Evolutionary conservation across 2,329 filamentous ascomycete species (phyloP), one percentile per base, ranked within the genome.

Genomic region (Epichloe baconii): DNA sequence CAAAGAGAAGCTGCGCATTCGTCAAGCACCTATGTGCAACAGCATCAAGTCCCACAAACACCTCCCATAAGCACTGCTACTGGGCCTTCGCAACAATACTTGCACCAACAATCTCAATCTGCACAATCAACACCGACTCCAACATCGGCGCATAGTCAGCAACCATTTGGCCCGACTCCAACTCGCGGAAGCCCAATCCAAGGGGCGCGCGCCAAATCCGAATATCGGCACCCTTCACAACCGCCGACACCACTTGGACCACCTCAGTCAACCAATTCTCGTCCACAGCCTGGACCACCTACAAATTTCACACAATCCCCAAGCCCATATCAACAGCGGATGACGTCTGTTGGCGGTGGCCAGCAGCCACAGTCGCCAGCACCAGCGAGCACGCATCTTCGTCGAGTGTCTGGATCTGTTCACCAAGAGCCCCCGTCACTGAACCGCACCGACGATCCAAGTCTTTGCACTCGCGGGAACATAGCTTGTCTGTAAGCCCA

Each of bases 401-500:
- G 47, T 64, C 65, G 31, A 71, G 64, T 53, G 68, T 66, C 49
- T 68, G 73, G 51, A 67, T 42, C 47, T 21, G 14, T 67, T 56
- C 63, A 67, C 47, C 73, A 75, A 65, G 74, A 76, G 48, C 67
- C 68, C 62, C 67, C 17, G 60, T 61, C 19, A 59, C 64, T 40
- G 71, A 74, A 54, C 64, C 68, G 43, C 71, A 72, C 55, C 70
- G 70, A 64, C 66, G 77, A 62, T 73, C 75, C 43, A 71, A 75
- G 52, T 75, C 76, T 43, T 73, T 75, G 47, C 75, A 75, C 56
- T 83, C 88, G 51, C 78, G 84, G 59, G 85, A 86, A 54, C 73
- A 77, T 47, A 87, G 83, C 63, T 66, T 85, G 49, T 90, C 85
- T 61, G 80, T 91, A 48, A 91, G 86, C 63, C 87, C 88, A 34